Base-by-base conservation (phyloP, 805 yeast genomes). In the Wickerhamomyces chambardii region DNA sequence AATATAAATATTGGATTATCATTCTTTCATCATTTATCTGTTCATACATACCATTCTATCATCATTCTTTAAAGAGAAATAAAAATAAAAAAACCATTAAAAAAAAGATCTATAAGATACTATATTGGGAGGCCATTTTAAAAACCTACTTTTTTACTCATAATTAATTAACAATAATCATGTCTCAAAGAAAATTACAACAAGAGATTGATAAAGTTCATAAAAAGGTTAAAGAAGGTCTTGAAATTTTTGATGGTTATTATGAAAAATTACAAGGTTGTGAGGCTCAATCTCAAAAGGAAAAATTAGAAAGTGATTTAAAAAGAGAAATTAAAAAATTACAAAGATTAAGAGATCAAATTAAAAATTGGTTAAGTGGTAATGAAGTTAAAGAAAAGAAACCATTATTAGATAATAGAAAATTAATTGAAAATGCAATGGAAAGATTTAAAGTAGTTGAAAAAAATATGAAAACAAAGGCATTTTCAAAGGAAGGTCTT, bases 381-480 rank as follows among this genome's bases (percentile, higher is more conserved):
- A 84, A 80, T 47, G 95, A 89, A 43, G 87, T 89, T 32, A 87
- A 94, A 56, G 95, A 90, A 49, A 92, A 86, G 55, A 84, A 82
- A 49, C 72, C 78, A 14, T 64, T 85, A 43, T 66, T 80, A 38
- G 97, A 90, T 49, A 83, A 87, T 51, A 67, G 92, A 42, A 65
- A 70, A 47, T 53, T 75, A 34, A 83, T 83, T 44, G 81, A 75
- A 49, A 64, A 64, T 43, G 92, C 92, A 41, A 90, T 90, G 98
- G 98, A 90, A 59, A 74, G 87, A 48, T 92, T 90, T 63, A 92
- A 92, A 56, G 90, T 86, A 37, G 85, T 90, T 47, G 98, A 90
- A 59, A 85, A 87, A 61, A 76, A 81, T 43, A 81, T 85, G 74
- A 90, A 90, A 62, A 86, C 94, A 28, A 90, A 90, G 58, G 96